Conservation (phyloP, 768 basidiomycete species). For the Leccinum truebloodii region DNA sequence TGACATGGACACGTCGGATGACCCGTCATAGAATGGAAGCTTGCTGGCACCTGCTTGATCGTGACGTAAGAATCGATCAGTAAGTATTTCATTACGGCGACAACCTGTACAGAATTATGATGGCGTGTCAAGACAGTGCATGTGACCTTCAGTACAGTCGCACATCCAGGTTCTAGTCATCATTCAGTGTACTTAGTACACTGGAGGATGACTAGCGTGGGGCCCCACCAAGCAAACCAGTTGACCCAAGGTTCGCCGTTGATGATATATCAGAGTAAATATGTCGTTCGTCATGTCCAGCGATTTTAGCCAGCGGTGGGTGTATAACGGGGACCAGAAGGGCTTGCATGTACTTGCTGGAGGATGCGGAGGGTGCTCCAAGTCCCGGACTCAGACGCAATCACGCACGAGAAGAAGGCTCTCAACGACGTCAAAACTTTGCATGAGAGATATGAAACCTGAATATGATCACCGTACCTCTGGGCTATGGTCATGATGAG, state of each 20-base stretch:
- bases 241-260: background rate
- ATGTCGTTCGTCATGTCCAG: background rate
- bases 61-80: background rate
- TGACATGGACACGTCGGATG: too few species aligned
- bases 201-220: background rate
- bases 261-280: constrained; percentile 39
- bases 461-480: constrained; percentile 40
- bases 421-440: constrained; percentile 22
- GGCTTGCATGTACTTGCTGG: constrained; percentile 1
- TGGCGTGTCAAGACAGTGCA: constrained; percentile 3
- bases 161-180: constrained; percentile 36
- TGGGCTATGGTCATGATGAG: constrained; percentile 47
- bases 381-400: background rate
- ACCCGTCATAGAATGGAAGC: background rate
- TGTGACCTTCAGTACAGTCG: constrained; percentile 8
- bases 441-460: constrained; percentile 7
- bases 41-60: background rate
- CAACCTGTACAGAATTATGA: background rate
- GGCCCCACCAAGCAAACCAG: background rate
- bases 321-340: background rate
- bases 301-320: background rate
- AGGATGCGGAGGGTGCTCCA: background rate
- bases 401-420: constrained; percentile 44
- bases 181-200: constrained; percentile 31
- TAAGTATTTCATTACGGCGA: background rate